Evolutionary conservation across 2,329 filamentous ascomycete species (phyloP), one percentile per base, ranked within the genome.

Genomic region (Volutella citrinella): DNA sequence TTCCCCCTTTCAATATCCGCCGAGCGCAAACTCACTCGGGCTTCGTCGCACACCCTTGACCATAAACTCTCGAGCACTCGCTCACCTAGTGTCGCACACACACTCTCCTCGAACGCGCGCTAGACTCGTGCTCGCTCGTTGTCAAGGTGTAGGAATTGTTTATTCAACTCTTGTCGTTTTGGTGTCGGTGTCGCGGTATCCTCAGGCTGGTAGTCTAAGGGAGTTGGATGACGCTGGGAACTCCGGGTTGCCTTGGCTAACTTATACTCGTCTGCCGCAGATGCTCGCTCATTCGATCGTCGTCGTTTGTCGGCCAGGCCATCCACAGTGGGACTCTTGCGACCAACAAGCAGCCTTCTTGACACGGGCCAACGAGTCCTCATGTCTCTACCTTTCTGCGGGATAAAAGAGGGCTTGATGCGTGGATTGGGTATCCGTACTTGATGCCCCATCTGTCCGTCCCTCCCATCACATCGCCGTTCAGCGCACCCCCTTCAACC

Each of bases 341-440:
- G 42, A 34, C 54, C 52, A 54, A 56, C 55, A 49, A 57, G 43
- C 50, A 53, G 35, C 44, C 44, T 42, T 27, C 41, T 36, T 43
- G 39, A 46, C 43, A 44, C 46, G 42, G 48, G 43, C 52, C 54
- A 56, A 53, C 52, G 46, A 45, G 28, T 26, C 30, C 27, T 28
- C 11, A 22, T 36, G 22, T 19, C 19, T 19, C 14, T 25, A 16
- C 16, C 24, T 43, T 45, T 46, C 51, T 61, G 59, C 58, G 54
- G 58, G 56, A 57, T 54, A 58, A 56, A 60, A 51, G 55, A 54
- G 50, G 48, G 51, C 51, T 56, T 53, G 49, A 54, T 59, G 51
- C 54, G 48, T 60, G 54, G 51, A 61, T 63, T 63, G 60, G 60
- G 60, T 63, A 64, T 55, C 59, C 56, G 43, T 63, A 63, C 59